Evolutionary conservation across 192 early-diverging fungal species (phyloP).

Genomic region (Ambispora gerdemannii): DNA sequence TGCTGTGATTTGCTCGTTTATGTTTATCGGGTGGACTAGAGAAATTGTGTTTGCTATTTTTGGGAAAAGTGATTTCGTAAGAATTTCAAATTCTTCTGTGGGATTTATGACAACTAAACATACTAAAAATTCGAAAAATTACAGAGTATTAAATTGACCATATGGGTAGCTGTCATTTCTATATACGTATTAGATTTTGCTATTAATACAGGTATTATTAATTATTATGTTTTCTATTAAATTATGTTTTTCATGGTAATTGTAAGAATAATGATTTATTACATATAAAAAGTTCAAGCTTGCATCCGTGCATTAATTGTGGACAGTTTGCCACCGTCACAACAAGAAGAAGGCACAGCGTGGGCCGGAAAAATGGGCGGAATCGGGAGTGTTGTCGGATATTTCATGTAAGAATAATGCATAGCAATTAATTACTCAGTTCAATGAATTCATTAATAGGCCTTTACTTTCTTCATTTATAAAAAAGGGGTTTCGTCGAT

Average conservation of each 20-base stretch:
- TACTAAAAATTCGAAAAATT: too few relatives aligned
- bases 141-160: constrained; percentile 41
- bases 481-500: constrained; percentile 69
- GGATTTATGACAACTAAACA: too few relatives aligned
- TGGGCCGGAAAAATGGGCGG: constrained; percentile 89
- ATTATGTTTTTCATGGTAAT: background rate
- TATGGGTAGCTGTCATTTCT: constrained; percentile 68
- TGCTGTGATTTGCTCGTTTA: constrained; percentile 59
- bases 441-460: too few relatives aligned
- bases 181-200: constrained; percentile 94
- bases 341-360: constrained; percentile 81
- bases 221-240: background rate
- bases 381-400: constrained; percentile 82
- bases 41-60: constrained; percentile 57
- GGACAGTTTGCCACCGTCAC: constrained; percentile 72
- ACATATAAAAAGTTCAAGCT: constrained; percentile 66
- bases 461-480: background rate
- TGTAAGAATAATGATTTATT: background rate
- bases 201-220: constrained; percentile 70
- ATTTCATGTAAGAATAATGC: constrained; percentile 58
- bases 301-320: constrained; percentile 82
- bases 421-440: background rate
- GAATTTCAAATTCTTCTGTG: background rate
- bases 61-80: constrained; percentile 35
- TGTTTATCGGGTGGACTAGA: constrained; percentile 74